These are phyloP conservation scores for Pythium angustatum DNA, from an alignment of 352 stramenopile genomes.

Conservation along the genomic window DNA sequence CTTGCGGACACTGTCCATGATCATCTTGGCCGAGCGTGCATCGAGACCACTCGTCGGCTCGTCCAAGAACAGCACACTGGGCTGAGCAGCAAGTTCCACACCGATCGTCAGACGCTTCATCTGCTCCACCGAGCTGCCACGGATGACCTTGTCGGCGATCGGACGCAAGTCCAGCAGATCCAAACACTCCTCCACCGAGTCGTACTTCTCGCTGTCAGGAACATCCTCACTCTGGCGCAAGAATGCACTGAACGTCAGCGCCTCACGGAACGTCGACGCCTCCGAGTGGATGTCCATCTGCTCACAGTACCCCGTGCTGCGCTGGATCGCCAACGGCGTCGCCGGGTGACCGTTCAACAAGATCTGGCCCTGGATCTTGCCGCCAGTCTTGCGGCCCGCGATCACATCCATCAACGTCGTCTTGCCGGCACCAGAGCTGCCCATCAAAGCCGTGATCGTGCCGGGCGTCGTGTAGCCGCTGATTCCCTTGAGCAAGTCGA, in stretches of 20 bases:
- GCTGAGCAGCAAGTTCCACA: conserved; percentile 73
- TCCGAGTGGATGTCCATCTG: conserved; percentile 90
- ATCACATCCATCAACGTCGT: conserved; percentile 96
- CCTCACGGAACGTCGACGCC: conserved; percentile 90
- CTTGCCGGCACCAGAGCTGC: conserved; percentile 85
- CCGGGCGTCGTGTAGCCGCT: conserved; percentile 48
- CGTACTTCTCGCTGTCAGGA: conserved; percentile 32
- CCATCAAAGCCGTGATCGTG: conserved; percentile 71
- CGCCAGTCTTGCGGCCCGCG: conserved; percentile 90
- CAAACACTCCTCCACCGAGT: conserved; percentile 47
- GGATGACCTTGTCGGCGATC: conserved; percentile 45
- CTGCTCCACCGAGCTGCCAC: conserved; percentile 44
- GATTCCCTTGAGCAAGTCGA: conserved; percentile 59
- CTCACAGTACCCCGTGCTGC: conserved; percentile 50
- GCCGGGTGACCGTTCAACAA: conserved; percentile 88
- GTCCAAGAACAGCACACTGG: conserved; percentile 79
- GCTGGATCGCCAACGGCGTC: conserved; percentile 45
- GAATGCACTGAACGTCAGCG: conserved; percentile 91
- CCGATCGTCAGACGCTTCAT: conserved; percentile 60
- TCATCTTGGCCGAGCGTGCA: conserved; percentile 64
- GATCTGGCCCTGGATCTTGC: conserved; percentile 85
- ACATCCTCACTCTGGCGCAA: conserved; percentile 56
- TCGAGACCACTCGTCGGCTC: conserved; percentile 86
- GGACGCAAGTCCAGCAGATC: conserved; percentile 34
- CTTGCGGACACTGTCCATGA: conserved; percentile 84